Evolutionary conservation across 371 early-diverging fungal genomes (phyloP).

Genomic region (Catenaria anguillulae): DNA sequence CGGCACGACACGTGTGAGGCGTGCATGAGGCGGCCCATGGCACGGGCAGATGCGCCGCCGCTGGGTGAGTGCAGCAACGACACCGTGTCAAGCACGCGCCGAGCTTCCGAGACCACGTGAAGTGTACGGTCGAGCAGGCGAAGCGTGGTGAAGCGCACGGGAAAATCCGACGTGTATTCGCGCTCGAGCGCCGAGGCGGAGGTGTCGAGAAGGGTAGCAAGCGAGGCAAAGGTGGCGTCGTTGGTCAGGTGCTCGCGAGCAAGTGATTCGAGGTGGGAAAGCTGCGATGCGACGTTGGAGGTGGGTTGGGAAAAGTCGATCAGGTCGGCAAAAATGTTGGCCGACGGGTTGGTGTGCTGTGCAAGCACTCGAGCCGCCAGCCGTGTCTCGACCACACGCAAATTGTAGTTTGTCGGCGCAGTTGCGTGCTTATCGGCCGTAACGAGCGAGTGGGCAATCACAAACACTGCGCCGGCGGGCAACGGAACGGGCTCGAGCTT

Average conservation of each 20-base stretch:
- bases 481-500: conserved; percentile 45
- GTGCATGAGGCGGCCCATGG: conserved; percentile 75
- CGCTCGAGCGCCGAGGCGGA: conserved; percentile 32
- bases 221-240: no score
- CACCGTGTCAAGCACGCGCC: conserved; percentile 57
- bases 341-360: conserved; percentile 9
- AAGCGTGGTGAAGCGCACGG: conserved; percentile 51
- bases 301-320: neutral
- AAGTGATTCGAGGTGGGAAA: no score
- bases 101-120: conserved; percentile 71
- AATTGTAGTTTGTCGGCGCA: conserved; percentile 77
- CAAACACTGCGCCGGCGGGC: conserved; percentile 52
- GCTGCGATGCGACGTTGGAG: no score
- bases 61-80: conserved; percentile 17
- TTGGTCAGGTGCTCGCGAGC: no score
- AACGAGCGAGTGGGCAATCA: conserved; percentile 80
- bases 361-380: conserved; percentile 59
- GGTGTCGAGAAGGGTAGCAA: conserved; percentile 12
- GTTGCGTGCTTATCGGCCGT: conserved; percentile 76
- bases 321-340: neutral
- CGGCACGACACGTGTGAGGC: conserved; percentile 70
- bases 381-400: conserved; percentile 86
- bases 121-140: conserved; percentile 60
- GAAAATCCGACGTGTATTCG: conserved; percentile 37
- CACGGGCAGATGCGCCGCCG: conserved; percentile 11